Percentiles rank a stretch among this genome's conserved stretches.
Evolutionary conservation across 176 grass and related monocot species (phyloP).

Genomic region (Rhynchospora tenuis): DNA sequence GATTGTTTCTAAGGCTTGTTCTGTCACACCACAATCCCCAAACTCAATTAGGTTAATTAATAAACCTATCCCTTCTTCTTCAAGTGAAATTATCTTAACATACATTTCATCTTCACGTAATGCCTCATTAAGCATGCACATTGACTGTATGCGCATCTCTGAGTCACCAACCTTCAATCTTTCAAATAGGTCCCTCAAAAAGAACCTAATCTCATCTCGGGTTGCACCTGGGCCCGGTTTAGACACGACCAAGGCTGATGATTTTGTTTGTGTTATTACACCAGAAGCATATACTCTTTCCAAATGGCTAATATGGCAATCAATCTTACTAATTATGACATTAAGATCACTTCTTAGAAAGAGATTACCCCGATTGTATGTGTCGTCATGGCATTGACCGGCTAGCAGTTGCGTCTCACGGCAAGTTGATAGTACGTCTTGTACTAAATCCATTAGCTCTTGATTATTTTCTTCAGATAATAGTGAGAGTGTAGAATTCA

Average conservation of each 20-base stretch:
- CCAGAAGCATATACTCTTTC: slow-evolving; percentile 49
- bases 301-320: slow-evolving; percentile 38
- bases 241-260: slow-evolving; percentile 52
- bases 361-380: slow-evolving; percentile 72
- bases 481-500: slow-evolving; percentile 41
- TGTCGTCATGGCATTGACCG: slow-evolving; percentile 42
- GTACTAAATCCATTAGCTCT: slow-evolving; percentile 34
- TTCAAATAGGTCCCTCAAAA: slow-evolving; percentile 68
- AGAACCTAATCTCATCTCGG: slow-evolving; percentile 79
- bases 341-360: slow-evolving; percentile 84
- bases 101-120: slow-evolving; percentile 61
- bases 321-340: slow-evolving; percentile 38
- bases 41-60: slow-evolving; percentile 60
- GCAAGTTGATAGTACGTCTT: slow-evolving; percentile 20
- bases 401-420: slow-evolving; percentile 32
- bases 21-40: slow-evolving; percentile 32
- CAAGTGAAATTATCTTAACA: slow-evolving; percentile 39
- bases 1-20: slow-evolving; percentile 48
- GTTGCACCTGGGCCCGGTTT: slow-evolving; percentile 39
- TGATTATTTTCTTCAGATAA: not conserved
- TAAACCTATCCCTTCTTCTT: slow-evolving; percentile 47
- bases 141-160: slow-evolving; percentile 52
- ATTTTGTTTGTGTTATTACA: slow-evolving; percentile 28
- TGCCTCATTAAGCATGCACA: slow-evolving; percentile 40
- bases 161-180: slow-evolving; percentile 43